phyloP scores from a whole-genome alignment of 2,329 filamentous ascomycete species.

The Colletotrichum nymphaeae region DNA sequence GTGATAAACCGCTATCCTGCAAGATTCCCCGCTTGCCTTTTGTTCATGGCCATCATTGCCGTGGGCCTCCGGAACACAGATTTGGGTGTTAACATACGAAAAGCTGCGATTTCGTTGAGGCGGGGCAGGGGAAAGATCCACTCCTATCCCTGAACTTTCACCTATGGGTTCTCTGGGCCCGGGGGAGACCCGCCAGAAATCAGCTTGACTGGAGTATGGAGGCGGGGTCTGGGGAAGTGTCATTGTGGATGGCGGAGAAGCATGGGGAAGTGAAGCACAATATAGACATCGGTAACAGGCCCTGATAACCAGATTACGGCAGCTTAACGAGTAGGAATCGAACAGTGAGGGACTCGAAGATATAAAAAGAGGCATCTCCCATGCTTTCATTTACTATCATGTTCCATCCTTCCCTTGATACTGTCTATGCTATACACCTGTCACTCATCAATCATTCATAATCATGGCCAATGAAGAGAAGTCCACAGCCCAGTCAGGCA shows the following conservation, averaged over 20 bases:
- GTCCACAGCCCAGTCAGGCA: neutral
- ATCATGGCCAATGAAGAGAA: conserved; percentile 27
- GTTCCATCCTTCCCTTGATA: too few relatives aligned
- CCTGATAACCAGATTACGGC: too few relatives aligned
- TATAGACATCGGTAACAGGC: too few relatives aligned
- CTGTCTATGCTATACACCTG: too few relatives aligned
- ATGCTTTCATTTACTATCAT: neutral
- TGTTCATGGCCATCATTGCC: too few relatives aligned
- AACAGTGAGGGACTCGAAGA: neutral
- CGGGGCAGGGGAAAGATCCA: too few relatives aligned
- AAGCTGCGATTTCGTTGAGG: too few relatives aligned
- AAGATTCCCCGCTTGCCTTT: too few relatives aligned
- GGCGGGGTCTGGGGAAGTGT: conserved; percentile 28
- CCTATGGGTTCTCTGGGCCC: neutral
- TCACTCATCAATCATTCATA: neutral
- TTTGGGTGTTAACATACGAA: too few relatives aligned
- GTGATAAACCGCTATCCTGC: neutral
- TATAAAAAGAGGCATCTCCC: neutral
- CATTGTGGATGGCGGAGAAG: neutral
- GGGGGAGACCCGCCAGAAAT: neutral
- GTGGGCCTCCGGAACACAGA: too few relatives aligned
- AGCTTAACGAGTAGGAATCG: too few relatives aligned
- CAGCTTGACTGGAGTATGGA: neutral
- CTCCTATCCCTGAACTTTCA: too few relatives aligned
- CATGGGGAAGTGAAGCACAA: conserved; percentile 2